phyloP scores from a whole-genome alignment of 2,329 filamentous ascomycete genomes.

The Penicillium sp. region DNA sequence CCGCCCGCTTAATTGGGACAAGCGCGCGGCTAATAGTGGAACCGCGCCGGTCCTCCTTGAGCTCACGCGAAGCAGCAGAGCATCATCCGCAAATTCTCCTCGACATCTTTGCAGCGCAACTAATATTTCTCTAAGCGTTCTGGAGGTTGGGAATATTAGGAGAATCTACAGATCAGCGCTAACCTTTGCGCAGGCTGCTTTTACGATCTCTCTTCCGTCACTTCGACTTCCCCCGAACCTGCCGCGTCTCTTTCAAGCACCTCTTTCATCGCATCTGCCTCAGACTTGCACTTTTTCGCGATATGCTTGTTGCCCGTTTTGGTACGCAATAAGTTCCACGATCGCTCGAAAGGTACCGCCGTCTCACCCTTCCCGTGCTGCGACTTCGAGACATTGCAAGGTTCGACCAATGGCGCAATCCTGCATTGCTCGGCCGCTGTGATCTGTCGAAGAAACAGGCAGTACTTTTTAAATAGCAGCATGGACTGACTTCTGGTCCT shows the following conservation, averaged over 20 bases:
- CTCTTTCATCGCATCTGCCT: not conserved
- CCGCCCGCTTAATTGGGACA: not conserved
- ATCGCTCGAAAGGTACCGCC: constrained; percentile 7
- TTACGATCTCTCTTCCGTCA: not conserved
- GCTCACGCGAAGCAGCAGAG: constrained; percentile 13
- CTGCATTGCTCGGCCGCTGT: not conserved
- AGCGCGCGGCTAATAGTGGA: constrained; percentile 15
- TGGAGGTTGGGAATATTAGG: not conserved
- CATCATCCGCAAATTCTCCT: constrained; percentile 3
- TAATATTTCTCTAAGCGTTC: not conserved
- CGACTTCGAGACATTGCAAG: not conserved
- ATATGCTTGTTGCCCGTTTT: not conserved
- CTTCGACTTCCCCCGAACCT: not conserved
- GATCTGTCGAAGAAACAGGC: not conserved
- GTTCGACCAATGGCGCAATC: not conserved
- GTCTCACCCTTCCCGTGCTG: not conserved
- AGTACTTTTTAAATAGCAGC: not conserved
- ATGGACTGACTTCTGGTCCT: constrained; percentile 15
- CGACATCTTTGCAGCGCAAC: constrained; percentile 1
- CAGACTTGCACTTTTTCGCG: not conserved
- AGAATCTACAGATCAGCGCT: not conserved
- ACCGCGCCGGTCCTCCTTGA: constrained; percentile 5
- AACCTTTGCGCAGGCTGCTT: not conserved
- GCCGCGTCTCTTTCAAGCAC: not conserved
- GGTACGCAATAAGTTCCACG: not conserved